These are phyloP conservation scores for Pharnaceum exiguum DNA, from an alignment of 148 eudicot genomes.

Conservation along the genomic window DNA sequence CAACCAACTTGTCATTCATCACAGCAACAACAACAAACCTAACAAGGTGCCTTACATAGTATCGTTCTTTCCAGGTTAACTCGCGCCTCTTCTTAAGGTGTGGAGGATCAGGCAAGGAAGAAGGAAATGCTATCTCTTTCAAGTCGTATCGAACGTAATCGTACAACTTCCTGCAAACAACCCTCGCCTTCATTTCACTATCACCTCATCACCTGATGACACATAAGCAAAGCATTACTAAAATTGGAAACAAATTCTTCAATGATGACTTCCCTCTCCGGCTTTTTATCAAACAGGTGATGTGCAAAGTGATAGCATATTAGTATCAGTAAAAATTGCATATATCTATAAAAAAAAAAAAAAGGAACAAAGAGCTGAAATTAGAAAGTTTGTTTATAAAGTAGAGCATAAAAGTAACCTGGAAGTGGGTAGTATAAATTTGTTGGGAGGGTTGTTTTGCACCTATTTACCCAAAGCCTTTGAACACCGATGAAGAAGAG, in stretches of 20 bases:
- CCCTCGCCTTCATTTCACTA: constrained; percentile 54
- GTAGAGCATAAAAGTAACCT: too few species aligned
- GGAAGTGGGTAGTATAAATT: too few species aligned
- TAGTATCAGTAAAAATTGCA: too few species aligned
- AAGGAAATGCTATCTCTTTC: constrained; percentile 92
- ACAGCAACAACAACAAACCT: too few species aligned
- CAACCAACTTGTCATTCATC: background rate
- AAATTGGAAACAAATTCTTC: background rate
- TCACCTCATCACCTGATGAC: constrained; percentile 17
- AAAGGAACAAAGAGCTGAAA: too few species aligned
- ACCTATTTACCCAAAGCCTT: too few species aligned
- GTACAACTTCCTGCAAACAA: constrained; percentile 49
- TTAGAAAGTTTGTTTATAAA: too few species aligned
- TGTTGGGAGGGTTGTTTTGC: too few species aligned
- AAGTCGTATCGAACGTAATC: constrained; percentile 85
- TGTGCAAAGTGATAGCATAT: too few species aligned
- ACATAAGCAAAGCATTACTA: background rate
- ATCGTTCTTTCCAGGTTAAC: constrained; percentile 66
- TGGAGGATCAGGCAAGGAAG: constrained; percentile 88
- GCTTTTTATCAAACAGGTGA: constrained; percentile 22
- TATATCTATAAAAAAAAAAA: too few species aligned
- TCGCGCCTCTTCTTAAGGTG: constrained; percentile 65
- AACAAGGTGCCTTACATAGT: constrained; percentile 50
- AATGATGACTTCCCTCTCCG: background rate
- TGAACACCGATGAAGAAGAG: too few species aligned